Evolutionary conservation across 1,284 basidiomycete species (phyloP).

Genomic region (Moesziomyces sp.): DNA sequence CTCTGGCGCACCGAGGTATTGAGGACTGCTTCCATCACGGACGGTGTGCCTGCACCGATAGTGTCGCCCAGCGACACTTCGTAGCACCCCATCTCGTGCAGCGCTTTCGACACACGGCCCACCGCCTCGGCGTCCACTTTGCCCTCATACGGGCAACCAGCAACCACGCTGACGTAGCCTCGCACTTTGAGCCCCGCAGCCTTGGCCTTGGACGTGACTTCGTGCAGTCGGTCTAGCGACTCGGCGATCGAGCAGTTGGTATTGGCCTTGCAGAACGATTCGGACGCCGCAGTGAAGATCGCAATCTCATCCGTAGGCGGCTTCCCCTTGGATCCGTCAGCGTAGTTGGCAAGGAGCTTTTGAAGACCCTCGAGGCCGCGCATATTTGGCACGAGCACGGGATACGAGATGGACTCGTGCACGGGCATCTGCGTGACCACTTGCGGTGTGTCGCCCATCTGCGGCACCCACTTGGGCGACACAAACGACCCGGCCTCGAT

Average conservation of each 20-base stretch:
- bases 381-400: constrained; percentile 86
- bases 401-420: constrained; percentile 75
- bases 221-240: constrained; percentile 76
- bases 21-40: constrained; percentile 76
- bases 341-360: constrained; percentile 18
- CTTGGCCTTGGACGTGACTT: constrained; percentile 76
- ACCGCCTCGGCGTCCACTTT: constrained; percentile 77
- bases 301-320: constrained; percentile 81
- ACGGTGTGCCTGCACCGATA: constrained; percentile 84
- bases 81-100: constrained; percentile 91
- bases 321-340: neutral
- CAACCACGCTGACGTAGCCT: constrained; percentile 82
- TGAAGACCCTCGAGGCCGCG: constrained; percentile 71
- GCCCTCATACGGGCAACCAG: constrained; percentile 85
- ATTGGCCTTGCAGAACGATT: constrained; percentile 84
- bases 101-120: constrained; percentile 76
- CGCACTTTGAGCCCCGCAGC: constrained; percentile 78
- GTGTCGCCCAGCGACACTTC: constrained; percentile 93
- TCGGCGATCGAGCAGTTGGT: constrained; percentile 81
- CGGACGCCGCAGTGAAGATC: constrained; percentile 88
- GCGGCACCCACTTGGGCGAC: constrained; percentile 80
- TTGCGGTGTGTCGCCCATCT: constrained; percentile 53
- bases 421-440: constrained; percentile 75
- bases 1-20: constrained; percentile 73
- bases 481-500: constrained; percentile 94